A percentile compares a stretch with the other conserved stretches of the same genome.
These are phyloP conservation scores for Tetrastigma voinierianum DNA, from an alignment of 164 flowering plant genomes.

Conservation along the genomic window DNA sequence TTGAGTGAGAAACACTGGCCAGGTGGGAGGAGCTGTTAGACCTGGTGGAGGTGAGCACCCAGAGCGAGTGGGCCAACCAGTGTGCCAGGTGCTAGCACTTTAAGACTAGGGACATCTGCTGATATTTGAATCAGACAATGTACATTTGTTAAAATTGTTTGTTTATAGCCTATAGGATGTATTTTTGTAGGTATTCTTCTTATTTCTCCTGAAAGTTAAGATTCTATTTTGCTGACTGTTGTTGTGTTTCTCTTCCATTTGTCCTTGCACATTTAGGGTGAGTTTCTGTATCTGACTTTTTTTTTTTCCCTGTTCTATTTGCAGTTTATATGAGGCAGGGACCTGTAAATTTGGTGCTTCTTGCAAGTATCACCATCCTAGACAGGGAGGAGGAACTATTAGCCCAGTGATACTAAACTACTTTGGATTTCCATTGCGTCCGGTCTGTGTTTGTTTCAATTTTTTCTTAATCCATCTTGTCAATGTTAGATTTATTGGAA, in stretches of 20 bases:
- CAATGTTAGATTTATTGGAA: not conserved
- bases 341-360: slow-evolving; percentile 89
- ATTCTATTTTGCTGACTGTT: not conserved
- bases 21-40: slow-evolving; percentile 60
- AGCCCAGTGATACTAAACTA: slow-evolving; percentile 58
- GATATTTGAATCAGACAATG: slow-evolving; percentile 10
- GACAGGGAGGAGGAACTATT: slow-evolving; percentile 53
- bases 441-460: slow-evolving; percentile 46
- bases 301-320: slow-evolving; percentile 5
- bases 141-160: not conserved
- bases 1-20: slow-evolving; percentile 9
- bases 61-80: slow-evolving; percentile 80
- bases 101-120: not conserved
- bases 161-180: not conserved
- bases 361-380: slow-evolving; percentile 97
- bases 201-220: too few species aligned
- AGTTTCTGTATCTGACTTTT: not conserved
- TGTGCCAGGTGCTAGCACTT: slow-evolving; percentile 67
- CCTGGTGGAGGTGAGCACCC: slow-evolving; percentile 68
- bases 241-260: not conserved
- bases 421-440: slow-evolving; percentile 84
- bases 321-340: slow-evolving; percentile 92
- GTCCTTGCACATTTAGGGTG: not conserved
- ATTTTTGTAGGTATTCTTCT: not conserved
- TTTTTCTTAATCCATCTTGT: not conserved